Base-by-base conservation (phyloP, 495 filamentous ascomycete species). In the Aspergillus avenaceus region DNA sequence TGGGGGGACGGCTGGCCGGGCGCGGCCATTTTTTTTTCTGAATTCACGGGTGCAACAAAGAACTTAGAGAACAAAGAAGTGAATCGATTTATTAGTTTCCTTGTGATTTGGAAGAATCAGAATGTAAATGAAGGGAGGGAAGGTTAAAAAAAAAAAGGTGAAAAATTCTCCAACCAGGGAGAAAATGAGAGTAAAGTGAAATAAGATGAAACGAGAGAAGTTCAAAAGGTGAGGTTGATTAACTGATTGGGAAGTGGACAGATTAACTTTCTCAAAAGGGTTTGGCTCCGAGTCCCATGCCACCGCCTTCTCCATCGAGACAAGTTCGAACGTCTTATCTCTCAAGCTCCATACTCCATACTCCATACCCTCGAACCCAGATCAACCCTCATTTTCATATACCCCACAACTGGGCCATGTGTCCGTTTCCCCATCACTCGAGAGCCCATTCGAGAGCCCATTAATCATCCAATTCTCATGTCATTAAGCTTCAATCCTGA, bases 1-100 rank as follows among this genome's bases (percentile, higher is more conserved):
- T 96, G 85, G 50, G 89, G 90, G 19, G 82, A 76, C n/a, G 88
- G 88, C 73, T 84, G 83, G 60, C 83, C 82, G 36, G 76, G 73
- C 24, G 66, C 56, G 22, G 73, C 69, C 77, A 80, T 80, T 29
- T 31, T 69, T 58, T 53, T 34, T 22, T 25, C 23, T 14, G 26
- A 37, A 25, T 49, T 29, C 11, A 19, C 5, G 28, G 23, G 8
- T 8, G 27, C 28, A 1, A 29, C 18, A n/a, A 31, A 26, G n/a
- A n/a, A n/a, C n/a, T n/a, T n/a, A 34, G 18, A 32, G 40, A 31
- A 14, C 19, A 56, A 37, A 19, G 23, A 34, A 38, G 31, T n/a
- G n/a, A n/a, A n/a, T n/a, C n/a, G n/a, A n/a, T n/a, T n/a, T n/a
- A n/a, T n/a, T n/a, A n/a, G n/a, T n/a, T n/a, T n/a, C n/a, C n/a